Evolutionary conservation across 306 rosid species (phyloP), one percentile per base, ranked within the genome.

Genomic region (Crataegus laevigata): DNA sequence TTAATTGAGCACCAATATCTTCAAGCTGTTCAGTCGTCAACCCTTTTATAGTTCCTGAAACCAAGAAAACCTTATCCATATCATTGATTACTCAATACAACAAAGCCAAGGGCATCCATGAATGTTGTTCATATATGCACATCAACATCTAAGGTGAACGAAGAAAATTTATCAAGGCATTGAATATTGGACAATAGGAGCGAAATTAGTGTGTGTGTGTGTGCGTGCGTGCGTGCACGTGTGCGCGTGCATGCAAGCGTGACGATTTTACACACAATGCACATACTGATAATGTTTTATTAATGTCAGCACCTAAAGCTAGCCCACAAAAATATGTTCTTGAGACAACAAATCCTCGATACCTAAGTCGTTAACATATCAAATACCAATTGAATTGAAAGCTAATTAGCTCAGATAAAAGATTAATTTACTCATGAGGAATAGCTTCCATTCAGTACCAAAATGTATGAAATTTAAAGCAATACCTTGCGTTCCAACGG

Each of bases 401-500:
- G 45, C 8, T 6, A 28, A 60, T 59, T 15, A 62, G 15, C 67
- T 47, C 54, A 47, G 54, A 47, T 47, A 5, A 47, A 47, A 47
- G 54, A 47, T 47, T 47, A 47, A 47, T 47, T 15, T 47, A 47
- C 21, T 15, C 54, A 47, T 15, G 54, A 47, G 54, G 21, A 47
- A 47, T 47, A 60, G 17, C 14, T 6, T 45, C 50, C 5, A 63
- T 45, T 22, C 47, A 21, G 70, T 30, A 62, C 38, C 11, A 12
- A 32, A 32, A 22, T 25, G n/a, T 55, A 68, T 13, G 50, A 58
- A 14, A 36, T 45, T 77, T 21, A 21, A 75, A 80, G 76, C 71
- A 50, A 82, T 73, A 94, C 98, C 97, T 91, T 94, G 97, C 2
- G 99, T 92, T 66, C 99, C 99, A 32, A 92, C 97, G 1, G 97